These are phyloP conservation scores for Sanghuangporus sanghuang DNA, from an alignment of 1,284 basidiomycete species.

Conservation along the genomic window DNA sequence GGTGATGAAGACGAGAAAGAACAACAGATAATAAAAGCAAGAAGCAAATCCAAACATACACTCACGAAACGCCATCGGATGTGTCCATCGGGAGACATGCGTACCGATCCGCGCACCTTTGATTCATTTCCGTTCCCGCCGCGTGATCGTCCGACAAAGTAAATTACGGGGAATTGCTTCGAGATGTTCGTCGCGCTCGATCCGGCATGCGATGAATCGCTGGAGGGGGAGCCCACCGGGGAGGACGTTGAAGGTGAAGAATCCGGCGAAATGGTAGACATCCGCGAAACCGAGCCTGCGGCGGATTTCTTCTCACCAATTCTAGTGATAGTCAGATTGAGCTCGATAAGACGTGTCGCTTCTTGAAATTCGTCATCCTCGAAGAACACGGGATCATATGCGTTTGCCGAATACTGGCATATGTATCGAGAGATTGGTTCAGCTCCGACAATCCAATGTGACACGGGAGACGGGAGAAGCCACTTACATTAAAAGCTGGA, in stretches of 20 bases:
- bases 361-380: slow-evolving; percentile 52
- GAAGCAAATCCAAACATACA: slow-evolving; percentile 19
- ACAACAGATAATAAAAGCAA: neutral
- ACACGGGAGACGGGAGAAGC: slow-evolving; percentile 18
- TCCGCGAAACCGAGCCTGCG: slow-evolving; percentile 25
- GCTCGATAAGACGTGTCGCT: slow-evolving; percentile 55
- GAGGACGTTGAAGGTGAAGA: slow-evolving; percentile 1
- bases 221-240: neutral
- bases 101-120: slow-evolving; percentile 49
- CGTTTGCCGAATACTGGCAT: slow-evolving; percentile 36
- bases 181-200: slow-evolving; percentile 4
- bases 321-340: slow-evolving; percentile 41
- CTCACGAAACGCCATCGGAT: slow-evolving; percentile 64
- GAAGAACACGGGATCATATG: slow-evolving; percentile 46
- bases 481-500: slow-evolving; percentile 55
- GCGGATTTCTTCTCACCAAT: neutral
- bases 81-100: slow-evolving; percentile 45
- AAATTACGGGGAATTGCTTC: slow-evolving; percentile 36
- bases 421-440: neutral
- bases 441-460: neutral
- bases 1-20: neutral
- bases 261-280: slow-evolving; percentile 13
- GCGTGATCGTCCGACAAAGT: slow-evolving; percentile 47
- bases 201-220: neutral
- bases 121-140: slow-evolving; percentile 41